These are phyloP conservation scores for Trichocladium antarcticum DNA, from an alignment of 495 filamentous ascomycete species.

Conservation along the genomic window DNA sequence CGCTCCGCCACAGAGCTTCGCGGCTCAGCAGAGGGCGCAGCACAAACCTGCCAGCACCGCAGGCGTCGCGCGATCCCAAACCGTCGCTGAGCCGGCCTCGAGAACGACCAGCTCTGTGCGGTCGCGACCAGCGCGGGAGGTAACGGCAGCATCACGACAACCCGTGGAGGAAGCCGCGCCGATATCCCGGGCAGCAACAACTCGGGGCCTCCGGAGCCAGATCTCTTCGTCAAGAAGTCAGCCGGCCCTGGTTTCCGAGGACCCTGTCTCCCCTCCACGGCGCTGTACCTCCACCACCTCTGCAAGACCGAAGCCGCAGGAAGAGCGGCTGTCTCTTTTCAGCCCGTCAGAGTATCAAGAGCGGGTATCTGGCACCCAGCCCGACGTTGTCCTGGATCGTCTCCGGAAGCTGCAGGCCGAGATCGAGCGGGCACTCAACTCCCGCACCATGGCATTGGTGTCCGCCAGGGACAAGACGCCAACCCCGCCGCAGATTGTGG, in stretches of 20 bases:
- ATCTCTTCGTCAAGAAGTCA: conserved; percentile 15
- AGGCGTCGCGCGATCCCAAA: conserved; percentile 12
- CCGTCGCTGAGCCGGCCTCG: conserved; percentile 12
- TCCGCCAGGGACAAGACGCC: conserved; percentile 32
- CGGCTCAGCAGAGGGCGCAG: conserved; percentile 47
- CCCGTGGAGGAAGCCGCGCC: conserved; percentile 12
- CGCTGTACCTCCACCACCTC: conserved; percentile 2
- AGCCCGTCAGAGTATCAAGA: conserved; percentile 40
- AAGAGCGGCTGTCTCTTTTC: conserved; percentile 35
- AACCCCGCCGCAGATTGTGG: conserved; percentile 47
- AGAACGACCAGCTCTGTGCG: conserved; percentile 7
- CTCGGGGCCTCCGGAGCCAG: conserved; percentile 23
- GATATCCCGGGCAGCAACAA: conserved; percentile 8
- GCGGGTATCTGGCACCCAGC: conserved; percentile 37
- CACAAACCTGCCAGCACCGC: conserved; percentile 25
- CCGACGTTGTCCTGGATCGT: conserved; percentile 42
- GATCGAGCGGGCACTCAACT: conserved; percentile 46
- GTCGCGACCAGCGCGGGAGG: neutral
- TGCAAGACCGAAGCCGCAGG: conserved; percentile 10
- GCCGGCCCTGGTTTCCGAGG: neutral
- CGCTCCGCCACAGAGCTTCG: conserved; percentile 44
- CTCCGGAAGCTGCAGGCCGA: conserved; percentile 41
- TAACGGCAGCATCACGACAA: neutral
- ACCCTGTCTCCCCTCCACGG: conserved; percentile 1
- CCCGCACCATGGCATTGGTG: conserved; percentile 41